Percentiles rank a stretch among this genome's conserved stretches.
phyloP scores from a whole-genome alignment of 73 alveolate genomes.

The Diophrys sp. region DNA sequence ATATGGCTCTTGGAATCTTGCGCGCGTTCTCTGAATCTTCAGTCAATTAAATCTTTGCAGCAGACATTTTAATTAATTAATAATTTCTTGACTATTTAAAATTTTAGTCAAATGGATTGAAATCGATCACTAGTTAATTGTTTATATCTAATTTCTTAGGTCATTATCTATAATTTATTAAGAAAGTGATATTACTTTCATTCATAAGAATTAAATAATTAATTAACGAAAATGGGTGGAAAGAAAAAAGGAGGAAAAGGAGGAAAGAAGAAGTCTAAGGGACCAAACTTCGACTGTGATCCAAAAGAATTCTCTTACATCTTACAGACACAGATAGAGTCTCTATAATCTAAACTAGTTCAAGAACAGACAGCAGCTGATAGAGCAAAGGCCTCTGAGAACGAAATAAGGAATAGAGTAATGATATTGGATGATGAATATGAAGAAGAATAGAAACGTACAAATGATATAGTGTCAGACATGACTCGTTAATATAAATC shows the following conservation, averaged over 20 bases:
- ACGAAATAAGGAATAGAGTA: conserved; percentile 65
- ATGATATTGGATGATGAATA: conserved; percentile 64
- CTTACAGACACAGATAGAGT: conserved; percentile 51
- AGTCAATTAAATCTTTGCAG: conserved; percentile 42
- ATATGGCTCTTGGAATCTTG: conserved; percentile 81
- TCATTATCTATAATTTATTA: neutral
- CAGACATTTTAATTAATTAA: neutral
- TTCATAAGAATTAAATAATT: neutral
- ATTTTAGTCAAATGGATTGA: neutral
- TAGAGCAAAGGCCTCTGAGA: conserved; percentile 75
- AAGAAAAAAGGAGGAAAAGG: conserved; percentile 50
- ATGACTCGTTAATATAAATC: conserved; percentile 81
- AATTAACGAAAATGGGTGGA: conserved; percentile 40
- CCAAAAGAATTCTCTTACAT: conserved; percentile 47
- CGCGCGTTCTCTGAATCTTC: conserved; percentile 78
- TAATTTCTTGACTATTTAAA: neutral
- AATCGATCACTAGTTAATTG: neutral
- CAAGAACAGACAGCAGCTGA: conserved; percentile 62
- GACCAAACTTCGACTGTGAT: conserved; percentile 29
- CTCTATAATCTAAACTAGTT: conserved; percentile 36
- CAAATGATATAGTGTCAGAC: conserved; percentile 64
- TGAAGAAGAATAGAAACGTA: conserved; percentile 60
- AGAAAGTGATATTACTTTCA: neutral
- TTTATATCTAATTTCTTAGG: neutral
- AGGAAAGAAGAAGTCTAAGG: conserved; percentile 30